Conservation (phyloP, 305 asterid species). For the Stenogyne calaminthoides region DNA sequence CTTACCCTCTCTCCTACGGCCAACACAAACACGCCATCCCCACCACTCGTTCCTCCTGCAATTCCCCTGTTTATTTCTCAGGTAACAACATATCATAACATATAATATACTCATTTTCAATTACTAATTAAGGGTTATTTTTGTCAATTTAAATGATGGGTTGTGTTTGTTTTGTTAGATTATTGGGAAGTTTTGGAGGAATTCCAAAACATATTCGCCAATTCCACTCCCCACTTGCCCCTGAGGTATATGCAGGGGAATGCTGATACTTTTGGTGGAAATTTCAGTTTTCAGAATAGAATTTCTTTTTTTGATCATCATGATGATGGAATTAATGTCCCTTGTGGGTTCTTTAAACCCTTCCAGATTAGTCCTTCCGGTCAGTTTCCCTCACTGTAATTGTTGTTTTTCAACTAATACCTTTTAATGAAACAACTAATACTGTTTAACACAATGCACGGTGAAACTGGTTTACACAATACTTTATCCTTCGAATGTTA, state of each 20-base stretch:
- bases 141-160: constrained; percentile 1
- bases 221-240: constrained; percentile 30
- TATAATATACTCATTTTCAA: background rate
- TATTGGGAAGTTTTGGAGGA: constrained; percentile 55
- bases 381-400: constrained; percentile 31
- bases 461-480: too few relatives aligned
- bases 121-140: background rate
- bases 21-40: constrained; percentile 79
- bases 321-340: constrained; percentile 43
- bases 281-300: constrained; percentile 54
- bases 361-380: constrained; percentile 59
- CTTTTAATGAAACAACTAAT: too few relatives aligned
- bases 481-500: background rate
- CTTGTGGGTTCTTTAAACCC: constrained; percentile 77
- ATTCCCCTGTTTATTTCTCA: constrained; percentile 73
- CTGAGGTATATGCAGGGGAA: constrained; percentile 57
- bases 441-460: too few relatives aligned
- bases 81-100: constrained; percentile 29
- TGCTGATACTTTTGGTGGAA: constrained; percentile 68
- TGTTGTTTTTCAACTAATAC: background rate
- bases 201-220: constrained; percentile 36
- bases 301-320: constrained; percentile 48
- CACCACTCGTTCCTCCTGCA: constrained; percentile 73
- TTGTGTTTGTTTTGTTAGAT: constrained; percentile 41
- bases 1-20: constrained; percentile 79